Evolutionary conservation across 805 yeast genomes (phyloP), one percentile per base, ranked within the genome.

Genomic region (Teunomyces barrocoloradensis): DNA sequence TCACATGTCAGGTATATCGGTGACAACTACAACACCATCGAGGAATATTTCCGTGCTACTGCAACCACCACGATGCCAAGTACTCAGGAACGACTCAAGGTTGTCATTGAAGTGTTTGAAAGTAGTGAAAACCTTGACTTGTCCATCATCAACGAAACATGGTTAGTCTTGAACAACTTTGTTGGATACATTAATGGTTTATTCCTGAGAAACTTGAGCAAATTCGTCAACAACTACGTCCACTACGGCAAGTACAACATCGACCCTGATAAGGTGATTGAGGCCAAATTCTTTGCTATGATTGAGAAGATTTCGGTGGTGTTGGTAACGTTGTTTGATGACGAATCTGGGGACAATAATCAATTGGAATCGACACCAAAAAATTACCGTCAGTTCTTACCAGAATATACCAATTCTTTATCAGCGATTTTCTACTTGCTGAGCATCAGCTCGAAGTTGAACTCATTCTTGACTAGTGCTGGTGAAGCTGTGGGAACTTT

Each of bases 81-180:
- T n/a, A 57, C 48, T 30, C 56, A 61, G 23, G 74, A 66, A 18
- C 56, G 57, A 23, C 67, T 66, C 34, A 48, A 39, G 29, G 52
- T 62, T 2, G 61, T 69, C 6, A 44, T 61, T 27, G 71, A 64
- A 23, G 57, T 68, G 3, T 73, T 71, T 49, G 68, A 65, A 15
- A 65, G 61, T 50, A 62, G 63, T 50, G 78, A 72, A 33, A 71
- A 67, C 47, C 57, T 73, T 46, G 78, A 73, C 44, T 59, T 70
- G 37, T 66, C 76, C 12, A 63, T 71, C 25, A 59, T 71, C 40
- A 73, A 67, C 54, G 78, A 73, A 51, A 64, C 77, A 0, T 73
- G 78, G 78, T 57, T 72, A 41, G 70, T 73, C 5, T 57, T 73
- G 20, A 50, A 59, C 32, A 73, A 73, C 51, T 70, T 66, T 48